phyloP scores from a whole-genome alignment of 768 basidiomycete genomes.

The Termitomyces sp. region DNA sequence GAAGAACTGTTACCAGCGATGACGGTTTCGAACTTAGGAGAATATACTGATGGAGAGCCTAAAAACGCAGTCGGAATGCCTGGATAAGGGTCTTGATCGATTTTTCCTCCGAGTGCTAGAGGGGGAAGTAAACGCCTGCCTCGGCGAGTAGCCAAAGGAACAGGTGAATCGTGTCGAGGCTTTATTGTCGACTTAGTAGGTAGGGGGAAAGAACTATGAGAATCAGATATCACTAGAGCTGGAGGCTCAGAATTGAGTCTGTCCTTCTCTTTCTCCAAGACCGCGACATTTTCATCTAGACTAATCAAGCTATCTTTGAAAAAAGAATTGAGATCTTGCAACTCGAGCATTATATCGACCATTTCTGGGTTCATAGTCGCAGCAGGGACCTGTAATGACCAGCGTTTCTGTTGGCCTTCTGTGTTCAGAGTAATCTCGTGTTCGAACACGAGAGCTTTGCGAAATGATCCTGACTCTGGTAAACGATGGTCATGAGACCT shows the following conservation, averaged over 20 bases:
- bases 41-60: conserved; percentile 36
- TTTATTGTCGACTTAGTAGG: conserved; percentile 30
- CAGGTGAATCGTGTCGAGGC: conserved; percentile 13
- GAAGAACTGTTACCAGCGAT: conserved; percentile 19
- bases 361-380: conserved; percentile 34
- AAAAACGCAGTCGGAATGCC: conserved; percentile 41
- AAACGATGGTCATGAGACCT: not conserved
- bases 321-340: conserved; percentile 35
- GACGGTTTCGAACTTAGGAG: conserved; percentile 28
- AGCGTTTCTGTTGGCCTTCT: conserved; percentile 24
- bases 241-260: conserved; percentile 24
- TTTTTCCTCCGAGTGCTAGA: conserved; percentile 18
- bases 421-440: conserved; percentile 28
- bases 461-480: conserved; percentile 14
- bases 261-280: conserved; percentile 14
- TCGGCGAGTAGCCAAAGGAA: conserved; percentile 33
- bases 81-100: conserved; percentile 29
- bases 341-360: conserved; percentile 36
- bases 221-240: conserved; percentile 39
- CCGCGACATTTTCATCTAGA: conserved; percentile 11
- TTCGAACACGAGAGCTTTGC: conserved; percentile 31
- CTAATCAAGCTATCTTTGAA: conserved; percentile 28
- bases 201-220: conserved; percentile 34
- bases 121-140: conserved; percentile 33
- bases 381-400: conserved; percentile 31